Evolutionary conservation across 2,329 filamentous ascomycete species (phyloP).

Genomic region (Xylariaceae sp.): DNA sequence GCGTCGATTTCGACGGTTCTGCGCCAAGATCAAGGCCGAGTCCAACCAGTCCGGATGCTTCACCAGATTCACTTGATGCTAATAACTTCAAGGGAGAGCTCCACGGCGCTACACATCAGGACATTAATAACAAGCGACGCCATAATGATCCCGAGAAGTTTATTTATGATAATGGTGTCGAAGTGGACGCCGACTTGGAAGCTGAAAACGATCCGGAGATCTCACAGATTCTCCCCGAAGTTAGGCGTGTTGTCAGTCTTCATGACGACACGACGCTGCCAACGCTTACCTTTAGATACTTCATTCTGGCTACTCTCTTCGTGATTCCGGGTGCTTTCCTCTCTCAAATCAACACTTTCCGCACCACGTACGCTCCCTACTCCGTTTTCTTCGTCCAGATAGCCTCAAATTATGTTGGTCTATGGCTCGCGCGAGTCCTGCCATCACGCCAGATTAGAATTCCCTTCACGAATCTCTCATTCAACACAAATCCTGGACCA

Average conservation of each 20-base stretch:
- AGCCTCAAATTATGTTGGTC: conserved; percentile 53
- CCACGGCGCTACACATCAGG: neutral
- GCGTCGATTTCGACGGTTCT: too few relatives aligned
- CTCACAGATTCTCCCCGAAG: conserved; percentile 51
- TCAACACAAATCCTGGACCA: conserved; percentile 55
- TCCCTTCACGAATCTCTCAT: conserved; percentile 46
- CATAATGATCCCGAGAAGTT: conserved; percentile 18
- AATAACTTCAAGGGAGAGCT: conserved; percentile 1
- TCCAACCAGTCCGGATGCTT: too few relatives aligned
- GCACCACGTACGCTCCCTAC: conserved; percentile 57
- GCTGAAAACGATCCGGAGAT: conserved; percentile 50
- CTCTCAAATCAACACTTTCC: conserved; percentile 53
- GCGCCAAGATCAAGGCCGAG: too few relatives aligned
- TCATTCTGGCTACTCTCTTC: conserved; percentile 53
- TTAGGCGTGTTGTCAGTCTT: conserved; percentile 56
- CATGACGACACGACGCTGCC: conserved; percentile 54
- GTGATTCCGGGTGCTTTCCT: conserved; percentile 57
- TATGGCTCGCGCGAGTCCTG: conserved; percentile 50
- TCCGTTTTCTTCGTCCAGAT: conserved; percentile 63
- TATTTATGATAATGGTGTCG: conserved; percentile 21
- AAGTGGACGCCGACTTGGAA: conserved; percentile 28
- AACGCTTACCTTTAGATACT: conserved; percentile 60
- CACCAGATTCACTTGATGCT: too few relatives aligned
- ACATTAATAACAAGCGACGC: neutral
- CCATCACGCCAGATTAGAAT: conserved; percentile 46